Base-by-base conservation (phyloP, 495 filamentous ascomycete species). In the Penicillium coffeae region DNA sequence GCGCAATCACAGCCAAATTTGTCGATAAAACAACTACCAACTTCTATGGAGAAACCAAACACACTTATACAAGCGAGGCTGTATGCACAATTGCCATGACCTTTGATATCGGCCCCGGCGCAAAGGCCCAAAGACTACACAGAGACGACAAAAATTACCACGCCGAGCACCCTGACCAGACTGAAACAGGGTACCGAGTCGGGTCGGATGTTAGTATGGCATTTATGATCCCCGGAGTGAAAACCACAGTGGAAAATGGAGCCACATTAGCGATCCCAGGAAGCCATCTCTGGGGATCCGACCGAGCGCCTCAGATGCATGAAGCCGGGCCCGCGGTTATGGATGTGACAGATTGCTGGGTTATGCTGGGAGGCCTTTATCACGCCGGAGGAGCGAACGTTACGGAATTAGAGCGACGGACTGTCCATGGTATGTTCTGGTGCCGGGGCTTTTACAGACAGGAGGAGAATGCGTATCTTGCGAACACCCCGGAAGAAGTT, bases 201-300 rank as follows among this genome's bases (percentile, higher is more conserved):
- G 62, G 62, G 1, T 51, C 42, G 8, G 42, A 45, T 20, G 42
- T 45, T 7, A 35, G 21, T 19, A 45, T 45, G 42, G 42, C 42
- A 1, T 45, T 68, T n/a, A 62, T 71, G 35, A 59, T 71, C 21
- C 60, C 65, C 8, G 67, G 59, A 5, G 58, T 63, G n/a, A 51
- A 63, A 42, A 67, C 61, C 13, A 60, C 52, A 1, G 41, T 53
- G 14, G 63, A 53, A 8, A 71, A 71, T 18, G 65, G 67, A 1
- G 67, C 67, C 1, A 71, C 67, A 12, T 8, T 36, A 6, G 42
- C 42, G 12, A 45, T 45, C 7, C 42, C 42, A 25, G 50, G 55
- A 18, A 54, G 50, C 14, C 55, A 58, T 45, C 38, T 58, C 8
- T 58, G 55, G 55, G 43, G 44, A n/a, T 40, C 47, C 18, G 55